Conservation (phyloP, 305 asterid genomes). For the Fraxinus nigra region DNA sequence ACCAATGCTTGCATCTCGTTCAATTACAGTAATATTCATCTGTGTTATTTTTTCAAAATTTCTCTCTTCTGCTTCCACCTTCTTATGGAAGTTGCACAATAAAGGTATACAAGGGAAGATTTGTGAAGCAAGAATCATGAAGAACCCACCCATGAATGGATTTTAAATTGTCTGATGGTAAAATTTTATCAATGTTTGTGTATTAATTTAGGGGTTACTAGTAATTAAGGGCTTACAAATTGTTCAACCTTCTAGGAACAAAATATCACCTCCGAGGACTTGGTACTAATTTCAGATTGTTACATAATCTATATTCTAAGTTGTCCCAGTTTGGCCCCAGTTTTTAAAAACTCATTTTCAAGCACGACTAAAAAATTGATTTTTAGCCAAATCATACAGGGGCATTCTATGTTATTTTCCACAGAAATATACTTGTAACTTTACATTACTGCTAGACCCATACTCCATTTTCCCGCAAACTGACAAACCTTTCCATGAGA, state of each 20-base stretch:
- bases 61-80: neutral
- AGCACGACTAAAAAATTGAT: neutral
- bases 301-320: too few relatives aligned
- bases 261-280: neutral
- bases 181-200: neutral
- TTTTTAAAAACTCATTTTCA: too few relatives aligned
- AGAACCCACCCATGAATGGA: neutral
- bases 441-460: neutral
- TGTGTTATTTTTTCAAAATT: neutral
- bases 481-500: neutral
- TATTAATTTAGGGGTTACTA: neutral
- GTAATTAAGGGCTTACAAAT: neutral
- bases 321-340: neutral
- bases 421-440: neutral
- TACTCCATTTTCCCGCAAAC: neutral
- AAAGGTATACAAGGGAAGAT: neutral
- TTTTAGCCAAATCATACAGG: neutral
- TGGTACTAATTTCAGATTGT: neutral
- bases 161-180: neutral
- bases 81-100: neutral
- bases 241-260: neutral
- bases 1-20: neutral
- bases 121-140: neutral
- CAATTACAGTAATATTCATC: neutral
- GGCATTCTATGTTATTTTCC: neutral